Evolutionary conservation across 2,329 filamentous ascomycete genomes (phyloP).

Genomic region (Aspergillus udagawae): DNA sequence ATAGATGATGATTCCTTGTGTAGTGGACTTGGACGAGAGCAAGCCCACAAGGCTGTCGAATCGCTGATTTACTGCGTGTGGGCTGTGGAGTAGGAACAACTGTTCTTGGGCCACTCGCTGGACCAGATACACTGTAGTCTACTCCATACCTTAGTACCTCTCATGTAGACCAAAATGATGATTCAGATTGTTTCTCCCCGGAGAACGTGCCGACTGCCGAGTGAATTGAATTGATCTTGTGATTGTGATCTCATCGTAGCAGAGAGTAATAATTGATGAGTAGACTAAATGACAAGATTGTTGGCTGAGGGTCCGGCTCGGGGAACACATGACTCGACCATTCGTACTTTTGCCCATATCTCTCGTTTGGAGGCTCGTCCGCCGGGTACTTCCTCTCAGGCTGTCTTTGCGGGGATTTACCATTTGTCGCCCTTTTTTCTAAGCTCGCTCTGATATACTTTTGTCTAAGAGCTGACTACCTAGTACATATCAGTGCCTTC

Average conservation of each 20-base stretch:
- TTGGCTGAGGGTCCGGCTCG: neutral
- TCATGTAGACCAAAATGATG: neutral
- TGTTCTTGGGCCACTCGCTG: neutral
- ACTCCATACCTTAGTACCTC: too few species aligned
- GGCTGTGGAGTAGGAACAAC: slow-evolving; percentile 2
- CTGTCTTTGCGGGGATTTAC: neutral
- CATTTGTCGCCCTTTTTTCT: neutral
- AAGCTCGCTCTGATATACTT: neutral
- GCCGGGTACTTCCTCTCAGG: neutral
- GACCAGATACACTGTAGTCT: neutral
- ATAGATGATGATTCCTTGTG: neutral
- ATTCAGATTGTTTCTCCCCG: neutral
- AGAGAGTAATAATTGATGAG: neutral
- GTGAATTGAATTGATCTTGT: neutral
- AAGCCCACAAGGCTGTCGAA: slow-evolving; percentile 14
- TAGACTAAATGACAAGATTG: neutral
- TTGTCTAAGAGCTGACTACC: neutral
- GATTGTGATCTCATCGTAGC: neutral
- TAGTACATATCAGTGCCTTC: neutral
- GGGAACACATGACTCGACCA: neutral
- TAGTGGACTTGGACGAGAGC: neutral
- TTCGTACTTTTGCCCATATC: neutral
- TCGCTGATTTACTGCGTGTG: slow-evolving; percentile 1
- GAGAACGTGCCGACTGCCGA: slow-evolving; percentile 12
- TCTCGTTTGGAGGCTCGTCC: too few species aligned